A percentile compares a stretch with the other conserved stretches of the same genome.
These are phyloP conservation scores for Naegleria lovaniensis DNA, from an alignment of 208 protist genomes.

Conservation along the genomic window DNA sequence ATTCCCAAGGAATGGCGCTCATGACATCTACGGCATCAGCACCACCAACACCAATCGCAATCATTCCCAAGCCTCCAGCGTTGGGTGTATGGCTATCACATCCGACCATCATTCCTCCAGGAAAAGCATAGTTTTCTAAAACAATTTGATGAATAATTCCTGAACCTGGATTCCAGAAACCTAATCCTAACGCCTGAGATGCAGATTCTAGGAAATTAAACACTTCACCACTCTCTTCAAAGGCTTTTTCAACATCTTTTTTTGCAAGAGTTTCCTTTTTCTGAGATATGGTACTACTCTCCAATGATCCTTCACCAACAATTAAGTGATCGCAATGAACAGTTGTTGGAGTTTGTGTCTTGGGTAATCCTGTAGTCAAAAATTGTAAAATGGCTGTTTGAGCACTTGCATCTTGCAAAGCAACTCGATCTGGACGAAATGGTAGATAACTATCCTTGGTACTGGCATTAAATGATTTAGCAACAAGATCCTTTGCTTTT, in stretches of 20 bases:
- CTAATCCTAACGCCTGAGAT: slow-evolving; percentile 51
- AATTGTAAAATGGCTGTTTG: slow-evolving; percentile 79
- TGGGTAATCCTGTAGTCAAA: slow-evolving; percentile 59
- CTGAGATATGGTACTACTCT: not conserved
- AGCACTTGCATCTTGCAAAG: slow-evolving; percentile 50
- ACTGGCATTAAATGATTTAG: too few species aligned
- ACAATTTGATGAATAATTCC: slow-evolving; percentile 76
- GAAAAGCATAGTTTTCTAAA: slow-evolving; percentile 70
- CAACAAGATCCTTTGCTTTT: not conserved
- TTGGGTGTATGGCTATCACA: slow-evolving; percentile 63
- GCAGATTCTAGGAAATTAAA: slow-evolving; percentile 65
- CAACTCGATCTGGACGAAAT: slow-evolving; percentile 64
- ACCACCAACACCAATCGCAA: slow-evolving; percentile 67
- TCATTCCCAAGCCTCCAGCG: slow-evolving; percentile 54
- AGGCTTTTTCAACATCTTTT: slow-evolving; percentile 43
- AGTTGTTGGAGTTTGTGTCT: slow-evolving; percentile 60
- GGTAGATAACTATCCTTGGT: slow-evolving; percentile 60
- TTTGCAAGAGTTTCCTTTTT: not conserved
- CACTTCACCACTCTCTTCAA: slow-evolving; percentile 52
- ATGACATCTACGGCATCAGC: slow-evolving; percentile 78
- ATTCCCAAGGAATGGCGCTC: slow-evolving; percentile 67
- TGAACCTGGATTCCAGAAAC: slow-evolving; percentile 63
- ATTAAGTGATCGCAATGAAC: slow-evolving; percentile 80
- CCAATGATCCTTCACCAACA: slow-evolving; percentile 48
- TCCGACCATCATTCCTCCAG: slow-evolving; percentile 63